phyloP scores from a whole-genome alignment of 768 basidiomycete species.

The Leccinellum rugosiceps region DNA sequence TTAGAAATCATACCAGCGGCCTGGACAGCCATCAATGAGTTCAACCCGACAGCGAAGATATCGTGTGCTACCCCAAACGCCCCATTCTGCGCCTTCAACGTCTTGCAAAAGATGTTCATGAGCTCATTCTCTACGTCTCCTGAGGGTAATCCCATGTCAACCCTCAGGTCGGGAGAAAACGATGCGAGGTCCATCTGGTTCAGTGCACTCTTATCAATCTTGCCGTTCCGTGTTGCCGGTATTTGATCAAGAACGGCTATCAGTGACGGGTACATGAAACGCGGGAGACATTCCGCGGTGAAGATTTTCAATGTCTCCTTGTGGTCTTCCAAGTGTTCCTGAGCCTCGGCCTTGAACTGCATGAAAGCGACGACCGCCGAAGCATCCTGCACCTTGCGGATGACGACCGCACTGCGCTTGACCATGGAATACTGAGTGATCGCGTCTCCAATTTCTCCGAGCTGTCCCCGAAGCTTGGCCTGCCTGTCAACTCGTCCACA shows the following conservation, averaged over 20 bases:
- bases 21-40: slow-evolving; percentile 32
- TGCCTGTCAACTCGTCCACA: slow-evolving; percentile 33
- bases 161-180: slow-evolving; percentile 21
- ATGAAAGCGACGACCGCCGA: slow-evolving; percentile 31
- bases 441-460: slow-evolving; percentile 31
- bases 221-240: slow-evolving; percentile 27
- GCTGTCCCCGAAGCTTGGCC: slow-evolving; percentile 32
- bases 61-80: slow-evolving; percentile 29
- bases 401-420: slow-evolving; percentile 23
- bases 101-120: slow-evolving; percentile 24
- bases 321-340: slow-evolving; percentile 16
- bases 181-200: slow-evolving; percentile 25
- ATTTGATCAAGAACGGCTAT: slow-evolving; percentile 24
- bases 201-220: slow-evolving; percentile 29
- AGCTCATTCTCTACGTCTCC: slow-evolving; percentile 29
- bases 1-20: slow-evolving; percentile 28
- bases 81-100: slow-evolving; percentile 19
- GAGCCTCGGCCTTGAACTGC: slow-evolving; percentile 16
- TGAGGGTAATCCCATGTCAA: slow-evolving; percentile 23
- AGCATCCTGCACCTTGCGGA: slow-evolving; percentile 26
- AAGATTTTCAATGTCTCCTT: slow-evolving; percentile 24
- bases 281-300: slow-evolving; percentile 27
- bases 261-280: slow-evolving; percentile 32
- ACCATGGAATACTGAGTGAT: too few relatives aligned
- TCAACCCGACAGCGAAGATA: slow-evolving; percentile 29